A percentile compares a stretch with the other conserved stretches of the same genome.
phyloP scores from a whole-genome alignment of 306 rosid species.

The Gastrolobium villosum region DNA sequence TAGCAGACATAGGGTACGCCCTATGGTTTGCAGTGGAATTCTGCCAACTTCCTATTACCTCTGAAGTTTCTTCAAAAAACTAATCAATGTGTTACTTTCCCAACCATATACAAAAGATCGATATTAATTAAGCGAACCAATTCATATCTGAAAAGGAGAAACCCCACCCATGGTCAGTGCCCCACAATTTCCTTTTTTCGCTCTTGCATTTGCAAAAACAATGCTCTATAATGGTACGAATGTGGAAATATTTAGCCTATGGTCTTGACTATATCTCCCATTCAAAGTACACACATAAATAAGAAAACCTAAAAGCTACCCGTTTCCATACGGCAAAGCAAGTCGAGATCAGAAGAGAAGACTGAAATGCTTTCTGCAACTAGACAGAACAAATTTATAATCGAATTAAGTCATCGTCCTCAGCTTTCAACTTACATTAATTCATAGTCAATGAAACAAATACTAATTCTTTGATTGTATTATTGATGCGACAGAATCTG shows the following conservation, averaged over 20 bases:
- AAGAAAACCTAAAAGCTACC: not conserved
- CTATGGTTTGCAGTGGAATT: conserved; percentile 31
- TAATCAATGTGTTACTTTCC: not conserved
- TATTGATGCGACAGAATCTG: conserved; percentile 46
- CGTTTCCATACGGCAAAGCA: not conserved
- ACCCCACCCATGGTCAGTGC: conserved; percentile 1
- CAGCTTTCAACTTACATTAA: conserved; percentile 10
- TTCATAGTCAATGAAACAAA: conserved; percentile 23
- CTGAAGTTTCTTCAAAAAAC: conserved; percentile 47
- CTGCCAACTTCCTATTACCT: conserved; percentile 32
- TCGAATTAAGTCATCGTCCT: not conserved
- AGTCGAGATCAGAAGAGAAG: conserved; percentile 9
- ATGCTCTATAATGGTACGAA: not conserved
- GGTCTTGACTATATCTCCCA: conserved; percentile 44
- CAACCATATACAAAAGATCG: conserved; percentile 3
- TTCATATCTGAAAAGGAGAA: conserved; percentile 4
- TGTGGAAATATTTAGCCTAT: conserved; percentile 34
- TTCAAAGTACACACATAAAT: conserved; percentile 4
- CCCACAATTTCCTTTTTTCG: conserved; percentile 28
- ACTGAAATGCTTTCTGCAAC: conserved; percentile 35
- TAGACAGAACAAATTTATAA: not conserved
- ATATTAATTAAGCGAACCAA: conserved; percentile 6
- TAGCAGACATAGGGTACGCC: conserved; percentile 7
- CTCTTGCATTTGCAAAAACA: conserved; percentile 5
- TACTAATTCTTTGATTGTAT: conserved; percentile 34